A percentile compares a stretch with the other conserved stretches of the same genome.
phyloP scores from a whole-genome alignment of 2,329 filamentous ascomycete genomes.

The Emmonsiellopsis sp. region DNA sequence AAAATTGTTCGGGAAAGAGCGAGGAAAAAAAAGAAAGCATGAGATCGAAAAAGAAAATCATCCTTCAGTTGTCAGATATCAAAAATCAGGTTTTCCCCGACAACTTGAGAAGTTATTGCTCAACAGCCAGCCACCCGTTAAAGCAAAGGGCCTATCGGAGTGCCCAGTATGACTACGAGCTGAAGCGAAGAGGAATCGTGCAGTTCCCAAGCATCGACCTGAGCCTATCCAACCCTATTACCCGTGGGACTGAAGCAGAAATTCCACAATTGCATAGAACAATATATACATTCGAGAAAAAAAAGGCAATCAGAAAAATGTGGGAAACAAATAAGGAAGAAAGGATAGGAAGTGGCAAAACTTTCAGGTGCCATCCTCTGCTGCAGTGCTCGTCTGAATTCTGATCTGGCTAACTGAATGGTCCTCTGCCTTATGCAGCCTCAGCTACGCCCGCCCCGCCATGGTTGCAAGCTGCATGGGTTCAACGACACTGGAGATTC shows the following conservation, averaged over 20 bases:
- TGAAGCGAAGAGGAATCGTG: background rate
- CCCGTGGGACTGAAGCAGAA: background rate
- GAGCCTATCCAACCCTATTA: background rate
- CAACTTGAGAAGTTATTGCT: too few relatives aligned
- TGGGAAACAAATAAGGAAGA: background rate
- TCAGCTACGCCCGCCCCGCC: conserved; percentile 1
- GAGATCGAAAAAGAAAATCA: background rate
- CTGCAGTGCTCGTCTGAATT: background rate
- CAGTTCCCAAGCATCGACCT: background rate
- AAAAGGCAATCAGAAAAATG: background rate
- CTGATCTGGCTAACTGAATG: background rate
- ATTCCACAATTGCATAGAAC: background rate
- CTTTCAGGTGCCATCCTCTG: background rate
- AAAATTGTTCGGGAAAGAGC: background rate
- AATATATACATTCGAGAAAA: background rate
- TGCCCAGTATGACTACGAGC: background rate
- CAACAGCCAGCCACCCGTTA: background rate
- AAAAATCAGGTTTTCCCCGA: background rate
- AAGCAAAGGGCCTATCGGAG: background rate
- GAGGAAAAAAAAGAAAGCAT: background rate
- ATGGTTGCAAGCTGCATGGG: background rate
- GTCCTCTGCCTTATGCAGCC: background rate
- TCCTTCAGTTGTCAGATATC: background rate
- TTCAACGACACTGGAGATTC: too few relatives aligned
- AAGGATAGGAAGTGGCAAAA: background rate